Conservation (phyloP, 768 basidiomycete species). For the Cytidiella melzeri region DNA sequence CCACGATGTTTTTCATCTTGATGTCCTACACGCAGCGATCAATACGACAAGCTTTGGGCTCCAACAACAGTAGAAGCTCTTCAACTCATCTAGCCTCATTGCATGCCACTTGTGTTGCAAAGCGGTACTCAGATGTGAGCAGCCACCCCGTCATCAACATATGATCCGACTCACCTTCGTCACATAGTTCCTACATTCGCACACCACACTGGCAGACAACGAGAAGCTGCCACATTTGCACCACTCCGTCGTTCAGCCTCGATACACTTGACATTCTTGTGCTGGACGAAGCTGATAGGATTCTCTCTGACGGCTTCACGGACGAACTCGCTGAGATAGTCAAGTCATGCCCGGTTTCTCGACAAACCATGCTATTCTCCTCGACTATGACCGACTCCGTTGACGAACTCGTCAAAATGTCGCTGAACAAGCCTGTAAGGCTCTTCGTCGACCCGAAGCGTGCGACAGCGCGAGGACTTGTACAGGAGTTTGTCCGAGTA, state of each 20-base stretch:
- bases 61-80: constrained; percentile 2
- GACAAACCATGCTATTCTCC: constrained; percentile 98
- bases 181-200: too few species aligned
- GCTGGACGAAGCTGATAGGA: constrained; percentile 96
- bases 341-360: constrained; percentile 75
- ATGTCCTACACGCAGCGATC: constrained; percentile 51
- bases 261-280: constrained; percentile 91
- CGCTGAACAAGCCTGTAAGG: constrained; percentile 86
- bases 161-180: too few species aligned
- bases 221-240: constrained; percentile 95
- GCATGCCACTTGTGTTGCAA: too few species aligned
- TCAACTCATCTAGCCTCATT: not conserved
- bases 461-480: constrained; percentile 74
- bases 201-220: too few species aligned
- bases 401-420: constrained; percentile 88
- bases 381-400: constrained; percentile 99
- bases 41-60: constrained; percentile 41
- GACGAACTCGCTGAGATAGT: constrained; percentile 95
- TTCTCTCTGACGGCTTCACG: constrained; percentile 92
- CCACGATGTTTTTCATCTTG: constrained; percentile 55
- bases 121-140: too few species aligned
- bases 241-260: constrained; percentile 88
- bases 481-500: constrained; percentile 95
- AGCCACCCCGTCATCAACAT: too few species aligned
- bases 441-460: constrained; percentile 95